Base-by-base conservation (phyloP, 768 basidiomycete species). In the Phanerodontia chrysosporium region DNA sequence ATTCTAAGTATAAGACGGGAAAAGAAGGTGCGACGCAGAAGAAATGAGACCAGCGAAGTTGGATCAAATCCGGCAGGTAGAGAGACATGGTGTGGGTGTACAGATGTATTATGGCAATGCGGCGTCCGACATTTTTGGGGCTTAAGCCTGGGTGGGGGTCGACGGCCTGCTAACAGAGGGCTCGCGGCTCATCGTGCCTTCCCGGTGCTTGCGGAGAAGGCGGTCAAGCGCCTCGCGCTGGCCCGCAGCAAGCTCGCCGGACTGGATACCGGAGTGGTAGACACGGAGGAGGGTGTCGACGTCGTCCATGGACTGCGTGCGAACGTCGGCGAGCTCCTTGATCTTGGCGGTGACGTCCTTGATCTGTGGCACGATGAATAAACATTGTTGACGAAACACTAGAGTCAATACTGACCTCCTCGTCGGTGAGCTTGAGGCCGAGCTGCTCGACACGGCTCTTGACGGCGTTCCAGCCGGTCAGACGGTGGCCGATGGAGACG, bases 401-500 rank as follows among this genome's bases (percentile, higher is more conserved):
- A 9, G 13, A 49, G 45, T 21, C 28, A 30, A 21, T 18, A 72
- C 76, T 46, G 55, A 87, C 89, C 83, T 95, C 87, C 5, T 90
- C 96, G 69, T 99, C 97, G 2, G 85, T 90, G 66, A 99, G 81
- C 57, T 83, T 80, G 59, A 99, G 83, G 59, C 92, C 89, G 48
- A 99, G 85, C 72, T 99, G 97, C 77, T 99, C 97, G 24, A 96
- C 97, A 72, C 97, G 92, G 58, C 91, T 94, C 84, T 98, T 99
- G 85, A 99, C 95, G 44, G 97, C 97, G 73, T 98, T 98, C 97
- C 96, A 99, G 49, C 96, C 96, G 7, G 95, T 98, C 61, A 98
- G 80, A 67, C 95, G 92, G 73, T 97, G 95, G 27, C 92, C 96
- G 67, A 98, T 98, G 42, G 96, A 97, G 64, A 99, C 95, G 69